phyloP scores from a whole-genome alignment of 2,329 filamentous ascomycete species.

The Cordyceps cicadae region DNA sequence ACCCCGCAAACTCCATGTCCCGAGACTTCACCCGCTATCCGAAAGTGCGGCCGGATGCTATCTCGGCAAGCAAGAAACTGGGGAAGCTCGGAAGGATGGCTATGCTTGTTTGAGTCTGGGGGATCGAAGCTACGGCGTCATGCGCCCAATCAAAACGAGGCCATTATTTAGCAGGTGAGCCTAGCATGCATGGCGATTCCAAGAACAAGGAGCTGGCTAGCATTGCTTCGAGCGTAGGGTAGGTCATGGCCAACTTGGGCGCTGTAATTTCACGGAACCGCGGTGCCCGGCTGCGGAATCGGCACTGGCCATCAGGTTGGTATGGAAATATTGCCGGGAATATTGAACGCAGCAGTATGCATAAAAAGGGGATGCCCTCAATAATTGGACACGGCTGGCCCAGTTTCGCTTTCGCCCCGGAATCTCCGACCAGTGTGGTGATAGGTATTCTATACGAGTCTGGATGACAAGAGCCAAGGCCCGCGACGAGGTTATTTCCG shows the following conservation, averaged over 20 bases:
- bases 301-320: background rate
- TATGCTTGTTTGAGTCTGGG: constrained; percentile 4
- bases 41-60: constrained; percentile 6
- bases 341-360: background rate
- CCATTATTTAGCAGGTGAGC: background rate
- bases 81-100: background rate
- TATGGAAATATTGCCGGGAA: background rate
- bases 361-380: background rate
- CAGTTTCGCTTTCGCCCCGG: no score
- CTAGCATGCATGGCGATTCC: background rate
- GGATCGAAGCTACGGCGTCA: constrained; percentile 4
- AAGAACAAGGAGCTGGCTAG: no score
- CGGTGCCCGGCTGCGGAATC: background rate
- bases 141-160: background rate
- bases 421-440: no score
- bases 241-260: no score
- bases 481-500: background rate
- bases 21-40: background rate
- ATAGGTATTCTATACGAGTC: no score
- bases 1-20: background rate
- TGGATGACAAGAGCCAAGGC: no score
- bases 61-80: constrained; percentile 1
- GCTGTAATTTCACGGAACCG: background rate
- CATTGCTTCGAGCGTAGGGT: no score
- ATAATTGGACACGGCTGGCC: no score